Base-by-base conservation (phyloP, 805 yeast genomes). In the Cyberlindnera mycetangii region DNA sequence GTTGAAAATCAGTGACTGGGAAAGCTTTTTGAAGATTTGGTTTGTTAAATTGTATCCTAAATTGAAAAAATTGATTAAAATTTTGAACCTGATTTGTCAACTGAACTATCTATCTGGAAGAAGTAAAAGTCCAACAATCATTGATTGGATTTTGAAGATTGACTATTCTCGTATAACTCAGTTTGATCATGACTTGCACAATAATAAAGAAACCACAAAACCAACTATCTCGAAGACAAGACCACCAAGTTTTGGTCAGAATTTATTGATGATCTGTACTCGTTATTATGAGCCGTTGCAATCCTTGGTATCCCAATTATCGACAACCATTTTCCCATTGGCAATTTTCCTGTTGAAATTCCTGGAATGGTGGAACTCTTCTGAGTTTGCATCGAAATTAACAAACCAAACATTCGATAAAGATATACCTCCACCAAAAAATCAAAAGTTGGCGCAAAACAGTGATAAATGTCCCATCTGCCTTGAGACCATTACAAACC, bases 361-460 rank as follows among this genome's bases (percentile, higher is more conserved):
- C 54, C 70, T 89, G 28, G 97, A 90, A 62, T 90, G 97, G 97
- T 90, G 96, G 95, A 79, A 81, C 49, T 76, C 85, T 20, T 80
- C 89, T 14, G 88, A 85, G 48, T 76, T 88, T 58, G 79, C 87
- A 3, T 64, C 75, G 4, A 76, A 78, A 57, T 57, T 84, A 47
- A 72, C 78, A 19, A 76, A 75, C 45, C 48, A 50, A 21, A 15
- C 39, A 2, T 45, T 78, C 21, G 81, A 79, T 37, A 66, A 65
- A 40, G 69, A 70, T 2, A 64, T 80, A 14, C 82, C 83, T 2
- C 70, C 71, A 4, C 57, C 72, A 8, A 52, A 53, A 6, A 19
- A 20, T 10, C 39, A 27, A 11, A 35, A 20, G 32, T 49, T 30
- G 41, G 33, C 18, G 36, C 58, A 56, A 27, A 55, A 52, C 5